A percentile compares a stretch with the other conserved stretches of the same genome.
Conservation (phyloP, 2,329 filamentous ascomycete genomes). For the Fusarium zealandicum region DNA sequence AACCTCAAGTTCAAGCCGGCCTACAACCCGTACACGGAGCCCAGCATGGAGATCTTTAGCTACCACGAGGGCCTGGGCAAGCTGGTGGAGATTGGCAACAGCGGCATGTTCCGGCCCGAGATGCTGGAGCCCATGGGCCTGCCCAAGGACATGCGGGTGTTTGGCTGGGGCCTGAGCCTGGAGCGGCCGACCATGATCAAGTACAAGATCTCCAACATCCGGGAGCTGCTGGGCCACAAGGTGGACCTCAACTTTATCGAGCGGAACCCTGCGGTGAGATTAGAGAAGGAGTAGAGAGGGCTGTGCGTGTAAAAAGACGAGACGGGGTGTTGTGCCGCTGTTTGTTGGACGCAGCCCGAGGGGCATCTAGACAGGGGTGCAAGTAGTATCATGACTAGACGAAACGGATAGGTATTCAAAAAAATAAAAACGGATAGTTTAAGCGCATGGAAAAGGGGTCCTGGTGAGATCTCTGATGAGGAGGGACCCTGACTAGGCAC, state of each 20-base stretch:
- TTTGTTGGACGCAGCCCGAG: neutral
- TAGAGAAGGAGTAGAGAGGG: constrained; percentile 75
- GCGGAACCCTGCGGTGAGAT: constrained; percentile 85
- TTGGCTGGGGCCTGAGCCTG: constrained; percentile 90
- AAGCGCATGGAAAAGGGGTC: constrained; percentile 10
- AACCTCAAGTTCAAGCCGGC: constrained; percentile 94
- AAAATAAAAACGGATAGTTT: constrained; percentile 14
- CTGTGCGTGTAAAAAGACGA: neutral
- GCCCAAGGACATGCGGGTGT: constrained; percentile 89
- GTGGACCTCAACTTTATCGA: constrained; percentile 94
- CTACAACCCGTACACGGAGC: constrained; percentile 95
- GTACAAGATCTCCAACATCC: constrained; percentile 87
- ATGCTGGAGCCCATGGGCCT: constrained; percentile 96
- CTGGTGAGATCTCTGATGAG: constrained; percentile 14
- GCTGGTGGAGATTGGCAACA: constrained; percentile 97
- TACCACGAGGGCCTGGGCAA: constrained; percentile 89
- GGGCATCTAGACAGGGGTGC: constrained; percentile 12
- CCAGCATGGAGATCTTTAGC: constrained; percentile 97
- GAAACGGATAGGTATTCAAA: constrained; percentile 21
- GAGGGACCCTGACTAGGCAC: constrained; percentile 30
- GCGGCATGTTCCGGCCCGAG: constrained; percentile 97
- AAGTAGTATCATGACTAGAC: constrained; percentile 34
- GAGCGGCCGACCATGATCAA: constrained; percentile 99
- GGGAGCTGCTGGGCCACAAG: constrained; percentile 92
- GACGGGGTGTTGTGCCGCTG: neutral